phyloP scores from a whole-genome alignment of 1,284 basidiomycete genomes.

The Melampsora larici-populina region DNA sequence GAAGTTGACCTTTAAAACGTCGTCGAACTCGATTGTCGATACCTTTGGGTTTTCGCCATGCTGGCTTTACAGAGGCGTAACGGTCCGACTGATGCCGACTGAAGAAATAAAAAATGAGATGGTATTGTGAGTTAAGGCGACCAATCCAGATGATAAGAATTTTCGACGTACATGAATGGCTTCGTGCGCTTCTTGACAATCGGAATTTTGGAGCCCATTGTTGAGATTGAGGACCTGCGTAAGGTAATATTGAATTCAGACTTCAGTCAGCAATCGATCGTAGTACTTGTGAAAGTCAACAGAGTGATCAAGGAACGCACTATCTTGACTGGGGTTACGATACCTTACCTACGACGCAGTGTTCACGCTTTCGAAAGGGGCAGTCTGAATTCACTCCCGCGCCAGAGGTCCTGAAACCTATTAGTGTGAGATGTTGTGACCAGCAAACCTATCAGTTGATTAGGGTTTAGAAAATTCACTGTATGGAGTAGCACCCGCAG shows the following conservation, averaged over 20 bases:
- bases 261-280: no score
- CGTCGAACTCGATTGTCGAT: conserved; percentile 64
- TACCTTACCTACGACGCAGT: not conserved
- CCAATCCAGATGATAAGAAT: not conserved
- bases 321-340: not conserved
- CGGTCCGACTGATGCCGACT: conserved; percentile 97
- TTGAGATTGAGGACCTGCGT: not conserved
- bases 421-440: not conserved
- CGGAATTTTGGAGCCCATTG: conserved; percentile 58
- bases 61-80: conserved; percentile 89
- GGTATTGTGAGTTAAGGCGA: not conserved
- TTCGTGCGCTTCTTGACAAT: conserved; percentile 97
- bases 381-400: not conserved
- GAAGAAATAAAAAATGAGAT: conserved; percentile 1
- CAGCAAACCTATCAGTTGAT: not conserved
- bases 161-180: conserved; percentile 73
- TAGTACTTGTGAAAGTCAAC: no score
- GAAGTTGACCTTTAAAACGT: conserved; percentile 88
- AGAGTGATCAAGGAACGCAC: no score
- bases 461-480: not conserved
- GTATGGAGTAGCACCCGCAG: no score
- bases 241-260: not conserved
- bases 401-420: not conserved
- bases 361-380: not conserved
- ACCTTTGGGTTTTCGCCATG: conserved; percentile 71